phyloP scores from a whole-genome alignment of 139 green algal genomes.

The Chlorella sp. region DNA sequence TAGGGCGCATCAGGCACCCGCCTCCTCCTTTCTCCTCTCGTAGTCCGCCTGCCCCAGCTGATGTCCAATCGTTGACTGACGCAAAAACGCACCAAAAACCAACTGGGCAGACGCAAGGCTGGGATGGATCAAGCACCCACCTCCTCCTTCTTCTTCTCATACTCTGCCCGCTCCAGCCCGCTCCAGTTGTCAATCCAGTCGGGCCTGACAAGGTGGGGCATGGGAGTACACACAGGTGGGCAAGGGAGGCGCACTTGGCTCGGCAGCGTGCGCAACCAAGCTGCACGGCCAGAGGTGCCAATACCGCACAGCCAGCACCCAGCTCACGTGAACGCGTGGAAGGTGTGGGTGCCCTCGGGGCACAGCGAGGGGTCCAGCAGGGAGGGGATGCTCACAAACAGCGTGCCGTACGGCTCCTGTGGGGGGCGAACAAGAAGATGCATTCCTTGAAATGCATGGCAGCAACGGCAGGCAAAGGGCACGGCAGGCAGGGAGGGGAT shows the following conservation, averaged over 20 bases:
- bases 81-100: conserved; percentile 40
- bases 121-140: background rate
- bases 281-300: no score
- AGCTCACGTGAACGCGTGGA: conserved; percentile 91
- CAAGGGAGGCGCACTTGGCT: no score
- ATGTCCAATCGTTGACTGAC: conserved; percentile 86
- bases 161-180: conserved; percentile 54
- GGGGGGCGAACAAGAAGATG: background rate
- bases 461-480: no score
- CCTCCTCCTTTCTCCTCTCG: conserved; percentile 77
- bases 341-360: conserved; percentile 84
- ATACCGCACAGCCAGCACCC: no score
- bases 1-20: no score
- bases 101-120: no score
- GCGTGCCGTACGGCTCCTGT: conserved; percentile 77
- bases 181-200: conserved; percentile 73
- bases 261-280: no score
- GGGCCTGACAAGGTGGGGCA: background rate
- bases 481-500: no score
- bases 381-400: conserved; percentile 96
- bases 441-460: no score
- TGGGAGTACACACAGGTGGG: no score
- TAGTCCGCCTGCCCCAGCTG: conserved; percentile 60
- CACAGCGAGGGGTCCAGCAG: conserved; percentile 91
- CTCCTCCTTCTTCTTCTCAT: conserved; percentile 83